Percentiles rank a stretch among this genome's conserved stretches.
These are phyloP conservation scores for Talaromyces albobiverticillius DNA, from an alignment of 2,329 filamentous ascomycete species.

Conservation along the genomic window DNA sequence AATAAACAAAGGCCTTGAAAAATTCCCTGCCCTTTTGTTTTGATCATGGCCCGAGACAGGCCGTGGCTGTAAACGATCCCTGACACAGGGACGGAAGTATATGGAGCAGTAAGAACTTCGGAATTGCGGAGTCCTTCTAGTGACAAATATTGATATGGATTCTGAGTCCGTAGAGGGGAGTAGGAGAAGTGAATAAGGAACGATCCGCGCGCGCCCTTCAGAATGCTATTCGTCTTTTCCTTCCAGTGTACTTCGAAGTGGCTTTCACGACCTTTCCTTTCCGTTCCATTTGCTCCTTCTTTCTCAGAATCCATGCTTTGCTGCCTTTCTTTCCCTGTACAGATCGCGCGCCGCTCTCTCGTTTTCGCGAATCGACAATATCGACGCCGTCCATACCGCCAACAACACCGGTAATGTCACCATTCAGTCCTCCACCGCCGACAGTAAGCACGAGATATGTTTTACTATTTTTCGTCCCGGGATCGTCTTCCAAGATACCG, in stretches of 20 bases:
- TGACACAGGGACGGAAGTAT: not conserved
- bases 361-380: constrained; percentile 67
- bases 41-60: not conserved
- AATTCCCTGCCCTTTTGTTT: not conserved
- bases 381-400: constrained; percentile 85
- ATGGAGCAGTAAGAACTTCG: not conserved
- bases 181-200: not conserved
- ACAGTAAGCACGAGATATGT: constrained; percentile 94
- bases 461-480: constrained; percentile 93
- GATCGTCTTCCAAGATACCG: constrained; percentile 90
- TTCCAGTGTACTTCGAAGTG: constrained; percentile 88
- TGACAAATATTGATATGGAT: not conserved
- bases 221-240: constrained; percentile 78
- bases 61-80: not conserved
- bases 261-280: constrained; percentile 94
- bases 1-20: not conserved
- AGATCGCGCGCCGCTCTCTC: constrained; percentile 45
- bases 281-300: constrained; percentile 87
- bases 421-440: constrained; percentile 63
- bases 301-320: constrained; percentile 52
- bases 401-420: constrained; percentile 87
- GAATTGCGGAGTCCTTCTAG: not conserved
- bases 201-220: constrained; percentile 39
- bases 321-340: constrained; percentile 43
- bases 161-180: too few relatives aligned